Evolutionary conservation across 768 basidiomycete genomes (phyloP).

Genomic region (Trametes sanguinea): DNA sequence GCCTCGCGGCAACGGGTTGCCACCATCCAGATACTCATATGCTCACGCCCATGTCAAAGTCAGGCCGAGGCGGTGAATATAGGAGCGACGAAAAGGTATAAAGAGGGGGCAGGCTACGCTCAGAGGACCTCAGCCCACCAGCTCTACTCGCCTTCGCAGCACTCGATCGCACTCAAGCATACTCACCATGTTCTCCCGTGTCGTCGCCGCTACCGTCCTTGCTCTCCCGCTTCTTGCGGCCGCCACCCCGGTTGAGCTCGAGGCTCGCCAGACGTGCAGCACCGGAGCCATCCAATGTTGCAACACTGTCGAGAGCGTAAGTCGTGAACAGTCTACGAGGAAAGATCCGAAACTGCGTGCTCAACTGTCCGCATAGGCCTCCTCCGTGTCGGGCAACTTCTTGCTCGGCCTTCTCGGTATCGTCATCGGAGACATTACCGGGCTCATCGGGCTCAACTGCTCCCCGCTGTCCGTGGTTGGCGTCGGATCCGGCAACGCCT

Average conservation of each 20-base stretch:
- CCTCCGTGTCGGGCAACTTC: not conserved
- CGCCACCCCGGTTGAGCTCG: constrained; percentile 23
- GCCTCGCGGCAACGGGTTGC: not conserved
- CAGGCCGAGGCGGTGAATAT: no score
- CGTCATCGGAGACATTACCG: constrained; percentile 17
- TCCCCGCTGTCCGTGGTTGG: constrained; percentile 19
- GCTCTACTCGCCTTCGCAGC: constrained; percentile 5
- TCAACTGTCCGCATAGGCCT: no score
- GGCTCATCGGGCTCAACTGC: constrained; percentile 20
- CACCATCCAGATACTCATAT: not conserved
- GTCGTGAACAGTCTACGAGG: not conserved
- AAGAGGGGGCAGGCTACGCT: not conserved
- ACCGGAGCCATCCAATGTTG: constrained; percentile 23
- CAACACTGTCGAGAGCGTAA: constrained; percentile 4
- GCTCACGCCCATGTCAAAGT: not conserved
- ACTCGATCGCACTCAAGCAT: not conserved
- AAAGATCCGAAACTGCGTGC: no score
- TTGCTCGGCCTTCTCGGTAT: constrained; percentile 20
- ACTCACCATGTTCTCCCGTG: constrained; percentile 19
- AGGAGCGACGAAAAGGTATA: not conserved
- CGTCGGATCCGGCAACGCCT: constrained; percentile 16
- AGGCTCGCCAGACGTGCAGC: constrained; percentile 17
- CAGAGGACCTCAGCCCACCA: constrained; percentile 11
- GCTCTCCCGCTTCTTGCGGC: constrained; percentile 25
- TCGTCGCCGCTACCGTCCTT: constrained; percentile 6